Conservation (phyloP, 148 eudicot genomes). For the Diospyros lotus region DNA sequence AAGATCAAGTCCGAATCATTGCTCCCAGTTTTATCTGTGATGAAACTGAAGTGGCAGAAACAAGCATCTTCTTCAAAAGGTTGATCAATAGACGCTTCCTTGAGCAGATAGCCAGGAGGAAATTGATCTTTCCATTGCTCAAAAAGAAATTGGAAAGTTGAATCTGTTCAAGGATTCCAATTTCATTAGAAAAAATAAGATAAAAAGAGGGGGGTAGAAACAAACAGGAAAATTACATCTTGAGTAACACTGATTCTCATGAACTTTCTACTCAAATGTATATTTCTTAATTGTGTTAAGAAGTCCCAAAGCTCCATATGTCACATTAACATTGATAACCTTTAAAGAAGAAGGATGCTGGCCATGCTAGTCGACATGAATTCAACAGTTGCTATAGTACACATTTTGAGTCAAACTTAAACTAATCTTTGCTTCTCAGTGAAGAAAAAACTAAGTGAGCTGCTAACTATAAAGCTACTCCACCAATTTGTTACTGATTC, state of each 20-base stretch:
- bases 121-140: constrained; percentile 82
- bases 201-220: neutral
- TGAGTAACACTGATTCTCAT: neutral
- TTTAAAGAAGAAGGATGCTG: neutral
- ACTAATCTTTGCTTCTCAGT: no score
- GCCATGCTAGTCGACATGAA: neutral
- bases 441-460: no score
- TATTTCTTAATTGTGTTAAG: neutral
- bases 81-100: constrained; percentile 67
- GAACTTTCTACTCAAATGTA: neutral
- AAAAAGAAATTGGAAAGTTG: constrained; percentile 72
- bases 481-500: no score
- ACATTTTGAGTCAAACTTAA: no score
- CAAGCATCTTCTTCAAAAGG: constrained; percentile 98
- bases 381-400: neutral
- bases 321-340: neutral
- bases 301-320: neutral
- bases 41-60: constrained; percentile 79
- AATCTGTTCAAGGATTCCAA: constrained; percentile 49
- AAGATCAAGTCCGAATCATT: constrained; percentile 56
- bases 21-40: constrained; percentile 41
- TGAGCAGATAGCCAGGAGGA: constrained; percentile 76
- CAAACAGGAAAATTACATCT: neutral
- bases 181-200: neutral
- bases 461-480: no score